A percentile compares a stretch with the other conserved stretches of the same genome.
Conservation (phyloP, 495 filamentous ascomycete genomes). For the Penicillium cosmopolitanum region DNA sequence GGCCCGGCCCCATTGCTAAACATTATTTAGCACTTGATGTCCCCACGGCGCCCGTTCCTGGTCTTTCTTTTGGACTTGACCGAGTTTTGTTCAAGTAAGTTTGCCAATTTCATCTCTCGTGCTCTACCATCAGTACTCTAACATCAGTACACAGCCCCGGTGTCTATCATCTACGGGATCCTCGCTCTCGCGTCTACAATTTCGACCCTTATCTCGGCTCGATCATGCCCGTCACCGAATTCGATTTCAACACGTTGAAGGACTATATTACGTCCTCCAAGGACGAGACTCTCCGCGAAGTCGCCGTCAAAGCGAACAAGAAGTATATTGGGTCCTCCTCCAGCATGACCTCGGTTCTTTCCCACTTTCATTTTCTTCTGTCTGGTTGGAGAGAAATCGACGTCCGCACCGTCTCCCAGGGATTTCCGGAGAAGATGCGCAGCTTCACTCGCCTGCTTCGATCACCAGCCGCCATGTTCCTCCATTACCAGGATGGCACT, state of each 20-base stretch:
- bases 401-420: constrained; percentile 61
- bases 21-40: constrained; percentile 50
- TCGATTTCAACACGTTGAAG: constrained; percentile 85
- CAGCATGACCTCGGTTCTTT: constrained; percentile 86
- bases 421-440: constrained; percentile 60
- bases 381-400: constrained; percentile 81
- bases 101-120: neutral
- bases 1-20: constrained; percentile 5
- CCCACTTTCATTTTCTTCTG: constrained; percentile 91
- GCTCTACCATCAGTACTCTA: constrained; percentile 13
- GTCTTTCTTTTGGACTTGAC: constrained; percentile 78
- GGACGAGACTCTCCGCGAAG: constrained; percentile 66
- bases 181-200: constrained; percentile 85
- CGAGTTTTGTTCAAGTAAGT: constrained; percentile 87
- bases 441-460: constrained; percentile 72
- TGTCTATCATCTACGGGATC: constrained; percentile 89
- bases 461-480: constrained; percentile 77
- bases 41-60: constrained; percentile 64
- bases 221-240: constrained; percentile 90
- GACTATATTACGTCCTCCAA: constrained; percentile 87
- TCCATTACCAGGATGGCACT: constrained; percentile 78
- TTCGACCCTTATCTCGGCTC: constrained; percentile 91
- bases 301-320: constrained; percentile 68
- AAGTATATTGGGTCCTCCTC: constrained; percentile 95
- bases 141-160: constrained; percentile 59